Evolutionary conservation across 768 basidiomycete species (phyloP).

Genomic region (Serendipita sp.): DNA sequence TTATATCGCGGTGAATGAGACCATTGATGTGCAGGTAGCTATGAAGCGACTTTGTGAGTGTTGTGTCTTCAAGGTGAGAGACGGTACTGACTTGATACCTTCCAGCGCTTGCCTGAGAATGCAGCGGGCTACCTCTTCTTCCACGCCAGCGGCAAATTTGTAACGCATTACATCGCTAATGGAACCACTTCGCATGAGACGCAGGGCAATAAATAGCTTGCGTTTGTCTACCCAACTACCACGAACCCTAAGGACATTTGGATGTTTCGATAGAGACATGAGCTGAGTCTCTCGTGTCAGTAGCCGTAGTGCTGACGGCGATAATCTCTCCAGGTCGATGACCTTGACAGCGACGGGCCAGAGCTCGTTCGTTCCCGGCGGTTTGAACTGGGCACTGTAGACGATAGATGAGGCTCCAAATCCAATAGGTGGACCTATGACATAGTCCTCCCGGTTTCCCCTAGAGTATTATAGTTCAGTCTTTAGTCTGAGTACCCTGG

Average conservation of each 20-base stretch:
- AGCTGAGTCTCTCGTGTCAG: conserved; percentile 74
- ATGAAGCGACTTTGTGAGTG: conserved; percentile 10
- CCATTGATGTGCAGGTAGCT: conserved; percentile 82
- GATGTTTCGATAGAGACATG: conserved; percentile 84
- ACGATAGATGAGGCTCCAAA: conserved; percentile 89
- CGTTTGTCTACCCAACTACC: conserved; percentile 78
- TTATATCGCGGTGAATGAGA: conserved; percentile 85
- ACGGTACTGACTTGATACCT: conserved; percentile 61
- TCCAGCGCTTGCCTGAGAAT: conserved; percentile 72
- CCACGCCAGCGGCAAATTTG: conserved; percentile 75
- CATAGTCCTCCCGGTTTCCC: conserved; percentile 55
- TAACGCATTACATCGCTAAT: conserved; percentile 61
- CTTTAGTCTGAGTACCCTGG: neutral
- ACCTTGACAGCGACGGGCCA: conserved; percentile 66
- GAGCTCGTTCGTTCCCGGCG: conserved; percentile 16
- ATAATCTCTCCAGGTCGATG: conserved; percentile 66
- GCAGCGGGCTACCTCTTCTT: conserved; percentile 75
- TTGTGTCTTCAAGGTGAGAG: conserved; percentile 10
- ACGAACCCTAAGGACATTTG: conserved; percentile 82
- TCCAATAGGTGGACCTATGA: conserved; percentile 61
- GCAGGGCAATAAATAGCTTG: conserved; percentile 70
- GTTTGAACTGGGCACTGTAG: conserved; percentile 53
- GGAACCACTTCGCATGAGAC: conserved; percentile 80
- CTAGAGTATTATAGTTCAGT: conserved; percentile 21
- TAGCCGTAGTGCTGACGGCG: conserved; percentile 49